Evolutionary conservation across 768 basidiomycete genomes (phyloP).

Genomic region (Mrakia blollopis): DNA sequence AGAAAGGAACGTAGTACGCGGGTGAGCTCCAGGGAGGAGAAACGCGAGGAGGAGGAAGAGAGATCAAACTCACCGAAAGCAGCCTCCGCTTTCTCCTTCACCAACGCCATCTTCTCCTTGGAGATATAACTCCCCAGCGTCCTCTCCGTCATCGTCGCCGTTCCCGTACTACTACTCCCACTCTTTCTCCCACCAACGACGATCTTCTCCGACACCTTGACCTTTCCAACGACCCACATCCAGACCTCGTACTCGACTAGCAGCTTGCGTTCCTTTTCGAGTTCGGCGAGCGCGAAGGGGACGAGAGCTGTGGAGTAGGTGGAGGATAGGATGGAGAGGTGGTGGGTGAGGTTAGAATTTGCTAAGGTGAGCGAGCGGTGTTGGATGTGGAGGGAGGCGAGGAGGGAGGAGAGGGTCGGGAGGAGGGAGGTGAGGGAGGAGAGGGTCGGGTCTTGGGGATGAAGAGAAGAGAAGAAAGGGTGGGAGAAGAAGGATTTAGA

Average conservation of each 20-base stretch:
- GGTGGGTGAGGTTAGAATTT: conserved; percentile 3
- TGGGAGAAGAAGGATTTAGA: not conserved
- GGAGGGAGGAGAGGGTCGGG: not conserved
- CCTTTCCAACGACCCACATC: conserved; percentile 10
- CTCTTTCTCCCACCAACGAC: not conserved
- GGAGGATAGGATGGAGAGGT: not conserved
- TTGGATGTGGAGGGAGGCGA: not conserved
- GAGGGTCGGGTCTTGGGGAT: not conserved
- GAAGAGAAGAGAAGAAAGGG: not conserved
- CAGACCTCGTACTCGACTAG: conserved; percentile 3
- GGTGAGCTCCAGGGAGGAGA: not conserved
- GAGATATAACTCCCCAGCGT: conserved; percentile 6
- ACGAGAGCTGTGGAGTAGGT: not conserved
- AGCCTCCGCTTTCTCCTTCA: conserved; percentile 13
- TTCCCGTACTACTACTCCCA: not conserved
- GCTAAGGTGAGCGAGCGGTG: not conserved
- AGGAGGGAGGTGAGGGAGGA: not conserved
- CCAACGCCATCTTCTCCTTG: not conserved
- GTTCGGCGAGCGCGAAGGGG: not conserved
- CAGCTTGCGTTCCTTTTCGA: conserved; percentile 5
- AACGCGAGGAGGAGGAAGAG: not conserved
- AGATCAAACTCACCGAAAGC: not conserved
- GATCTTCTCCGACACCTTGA: not conserved
- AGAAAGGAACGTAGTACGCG: no score
- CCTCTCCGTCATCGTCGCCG: not conserved